Evolutionary conservation across 2,329 filamentous ascomycete genomes (phyloP).

Genomic region (Diaporthe longicolla): DNA sequence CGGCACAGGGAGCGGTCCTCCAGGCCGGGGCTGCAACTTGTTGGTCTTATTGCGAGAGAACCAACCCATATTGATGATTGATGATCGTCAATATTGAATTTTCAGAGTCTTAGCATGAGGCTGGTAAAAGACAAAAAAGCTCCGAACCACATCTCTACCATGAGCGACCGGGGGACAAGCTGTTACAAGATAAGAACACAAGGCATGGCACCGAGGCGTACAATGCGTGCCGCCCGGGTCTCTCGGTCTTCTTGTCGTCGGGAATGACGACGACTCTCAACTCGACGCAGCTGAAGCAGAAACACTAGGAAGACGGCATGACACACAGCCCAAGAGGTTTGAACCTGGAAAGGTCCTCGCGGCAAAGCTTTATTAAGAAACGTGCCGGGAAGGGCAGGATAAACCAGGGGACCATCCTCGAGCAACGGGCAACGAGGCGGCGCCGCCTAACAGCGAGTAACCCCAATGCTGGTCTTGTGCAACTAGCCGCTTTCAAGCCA

Average conservation of each 20-base stretch:
- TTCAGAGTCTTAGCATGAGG: conserved; percentile 20
- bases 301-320: conserved; percentile 17
- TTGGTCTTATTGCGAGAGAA: conserved; percentile 40
- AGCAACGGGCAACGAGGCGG: conserved; percentile 14
- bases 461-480: conserved; percentile 34
- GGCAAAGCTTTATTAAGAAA: conserved; percentile 28
- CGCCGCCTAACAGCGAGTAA: conserved; percentile 8
- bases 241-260: conserved; percentile 5
- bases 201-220: conserved; percentile 22
- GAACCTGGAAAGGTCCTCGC: conserved; percentile 8
- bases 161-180: conserved; percentile 4
- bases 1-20: conserved; percentile 24
- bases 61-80: conserved; percentile 37
- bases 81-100: background rate
- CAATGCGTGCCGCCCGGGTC: conserved; percentile 14
- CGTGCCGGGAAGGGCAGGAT: background rate
- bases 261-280: conserved; percentile 26
- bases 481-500: conserved; percentile 37
- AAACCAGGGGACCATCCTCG: background rate
- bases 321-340: conserved; percentile 8
- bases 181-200: conserved; percentile 19
- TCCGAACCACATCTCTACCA: conserved; percentile 29
- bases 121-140: conserved; percentile 11
- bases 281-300: conserved; percentile 25
- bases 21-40: conserved; percentile 28